These are phyloP conservation scores for Atalantia buxifolia DNA, from an alignment of 345 rosid species.

Conservation along the genomic window DNA sequence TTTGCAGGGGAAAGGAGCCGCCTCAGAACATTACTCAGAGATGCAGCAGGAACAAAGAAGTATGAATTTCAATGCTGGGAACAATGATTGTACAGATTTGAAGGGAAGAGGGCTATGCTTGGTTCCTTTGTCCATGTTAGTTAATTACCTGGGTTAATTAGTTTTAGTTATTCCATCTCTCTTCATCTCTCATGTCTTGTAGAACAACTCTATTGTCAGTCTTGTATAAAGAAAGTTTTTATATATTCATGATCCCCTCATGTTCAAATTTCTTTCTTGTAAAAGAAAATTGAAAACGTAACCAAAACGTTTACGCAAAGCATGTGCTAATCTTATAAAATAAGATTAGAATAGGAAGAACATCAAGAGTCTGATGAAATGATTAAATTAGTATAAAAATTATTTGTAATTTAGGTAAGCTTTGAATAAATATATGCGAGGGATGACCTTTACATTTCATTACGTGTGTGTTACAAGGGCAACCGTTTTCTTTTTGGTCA, in stretches of 20 bases:
- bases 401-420: not conserved
- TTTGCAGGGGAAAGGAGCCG: conserved; percentile 29
- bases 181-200: not conserved
- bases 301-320: not conserved
- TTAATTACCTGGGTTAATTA: conserved; percentile 51
- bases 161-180: conserved; percentile 8
- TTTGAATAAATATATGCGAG: not conserved
- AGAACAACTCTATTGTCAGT: conserved; percentile 4
- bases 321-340: not conserved
- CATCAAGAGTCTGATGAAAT: not conserved
- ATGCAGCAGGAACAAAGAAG: conserved; percentile 23
- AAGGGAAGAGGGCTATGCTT: conserved; percentile 74
- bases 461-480: not conserved
- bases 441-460: not conserved
- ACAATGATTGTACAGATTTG: conserved; percentile 38
- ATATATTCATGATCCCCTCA: not conserved
- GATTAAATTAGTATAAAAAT: not conserved
- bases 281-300: not conserved
- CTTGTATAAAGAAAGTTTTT: conserved; percentile 11
- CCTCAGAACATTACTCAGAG: conserved; percentile 20
- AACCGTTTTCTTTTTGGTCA: not conserved
- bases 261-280: not conserved
- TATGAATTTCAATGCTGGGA: conserved; percentile 21
- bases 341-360: not conserved
- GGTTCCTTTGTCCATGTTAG: conserved; percentile 74